Conservation (phyloP, 805 yeast genomes). For the Jamesozyma gamospora region DNA sequence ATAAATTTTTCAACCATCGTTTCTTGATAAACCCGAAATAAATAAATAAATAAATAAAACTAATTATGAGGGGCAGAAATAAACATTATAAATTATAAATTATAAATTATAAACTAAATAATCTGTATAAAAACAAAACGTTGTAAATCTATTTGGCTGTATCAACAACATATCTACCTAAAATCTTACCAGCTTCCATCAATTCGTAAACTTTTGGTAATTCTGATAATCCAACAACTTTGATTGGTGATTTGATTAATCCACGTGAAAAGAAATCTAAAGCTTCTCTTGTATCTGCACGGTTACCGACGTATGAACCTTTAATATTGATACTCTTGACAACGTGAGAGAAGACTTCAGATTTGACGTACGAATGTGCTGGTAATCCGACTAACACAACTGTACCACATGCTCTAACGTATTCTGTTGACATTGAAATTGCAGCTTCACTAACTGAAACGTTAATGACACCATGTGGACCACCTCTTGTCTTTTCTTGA, state of each 20-base stretch:
- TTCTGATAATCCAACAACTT: constrained; percentile 47
- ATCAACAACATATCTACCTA: constrained; percentile 84
- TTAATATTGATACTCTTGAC: constrained; percentile 58
- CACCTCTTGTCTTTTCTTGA: constrained; percentile 50
- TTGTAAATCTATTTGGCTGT: constrained; percentile 49
- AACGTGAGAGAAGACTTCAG: constrained; percentile 61
- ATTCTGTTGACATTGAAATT: constrained; percentile 45
- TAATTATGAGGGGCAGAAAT: too few species aligned
- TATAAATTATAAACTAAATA: background rate
- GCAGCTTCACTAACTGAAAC: constrained; percentile 61
- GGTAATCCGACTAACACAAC: constrained; percentile 69
- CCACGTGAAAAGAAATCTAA: constrained; percentile 62
- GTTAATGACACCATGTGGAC: constrained; percentile 63
- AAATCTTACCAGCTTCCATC: constrained; percentile 47
- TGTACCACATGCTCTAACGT: constrained; percentile 57
- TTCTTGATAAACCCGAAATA: too few species aligned
- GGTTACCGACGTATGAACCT: constrained; percentile 83
- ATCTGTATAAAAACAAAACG: too few species aligned
- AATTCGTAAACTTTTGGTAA: constrained; percentile 43
- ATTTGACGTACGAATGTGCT: constrained; percentile 57
- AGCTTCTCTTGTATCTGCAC: constrained; percentile 73
- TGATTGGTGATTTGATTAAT: constrained; percentile 51
- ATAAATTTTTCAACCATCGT: too few species aligned
- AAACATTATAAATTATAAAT: too few species aligned
- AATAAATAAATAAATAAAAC: too few species aligned